A percentile compares a stretch with the other conserved stretches of the same genome.
phyloP scores from a whole-genome alignment of 2,329 filamentous ascomycete genomes.

The Geosmithia flava region DNA sequence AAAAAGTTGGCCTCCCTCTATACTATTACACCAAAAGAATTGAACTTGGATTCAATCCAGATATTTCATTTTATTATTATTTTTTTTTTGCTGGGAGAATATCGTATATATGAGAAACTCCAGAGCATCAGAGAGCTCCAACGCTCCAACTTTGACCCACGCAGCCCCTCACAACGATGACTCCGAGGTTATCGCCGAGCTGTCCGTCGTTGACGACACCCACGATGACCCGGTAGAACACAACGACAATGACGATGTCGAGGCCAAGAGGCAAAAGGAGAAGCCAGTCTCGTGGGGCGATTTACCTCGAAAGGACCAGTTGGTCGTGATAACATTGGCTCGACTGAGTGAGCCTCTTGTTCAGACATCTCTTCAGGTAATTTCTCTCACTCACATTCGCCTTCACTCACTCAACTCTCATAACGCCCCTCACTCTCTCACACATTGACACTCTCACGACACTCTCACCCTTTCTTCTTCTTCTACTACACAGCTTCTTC shows the following conservation, averaged over 20 bases:
- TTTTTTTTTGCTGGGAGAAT: background rate
- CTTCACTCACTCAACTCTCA: background rate
- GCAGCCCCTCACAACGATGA: background rate
- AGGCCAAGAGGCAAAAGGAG: background rate
- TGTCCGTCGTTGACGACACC: background rate
- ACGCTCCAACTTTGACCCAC: background rate
- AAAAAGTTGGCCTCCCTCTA: background rate
- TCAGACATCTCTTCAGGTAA: constrained; percentile 55
- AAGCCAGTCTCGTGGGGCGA: constrained; percentile 42
- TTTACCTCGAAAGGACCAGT: constrained; percentile 64
- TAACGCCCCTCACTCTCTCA: background rate
- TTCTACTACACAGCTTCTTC: too few species aligned
- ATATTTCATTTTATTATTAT: background rate
- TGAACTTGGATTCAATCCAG: too few species aligned
- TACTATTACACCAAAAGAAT: too few species aligned
- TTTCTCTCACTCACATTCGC: background rate
- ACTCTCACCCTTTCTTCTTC: background rate
- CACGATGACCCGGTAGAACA: background rate
- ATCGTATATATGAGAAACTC: background rate
- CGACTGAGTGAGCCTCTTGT: constrained; percentile 73
- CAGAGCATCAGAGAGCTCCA: background rate
- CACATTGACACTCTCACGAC: background rate
- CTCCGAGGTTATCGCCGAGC: background rate
- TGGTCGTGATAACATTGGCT: constrained; percentile 65
- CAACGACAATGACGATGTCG: background rate